Base-by-base conservation (phyloP, 257 asterid genomes). In the Nicotiana sylvestris region DNA sequence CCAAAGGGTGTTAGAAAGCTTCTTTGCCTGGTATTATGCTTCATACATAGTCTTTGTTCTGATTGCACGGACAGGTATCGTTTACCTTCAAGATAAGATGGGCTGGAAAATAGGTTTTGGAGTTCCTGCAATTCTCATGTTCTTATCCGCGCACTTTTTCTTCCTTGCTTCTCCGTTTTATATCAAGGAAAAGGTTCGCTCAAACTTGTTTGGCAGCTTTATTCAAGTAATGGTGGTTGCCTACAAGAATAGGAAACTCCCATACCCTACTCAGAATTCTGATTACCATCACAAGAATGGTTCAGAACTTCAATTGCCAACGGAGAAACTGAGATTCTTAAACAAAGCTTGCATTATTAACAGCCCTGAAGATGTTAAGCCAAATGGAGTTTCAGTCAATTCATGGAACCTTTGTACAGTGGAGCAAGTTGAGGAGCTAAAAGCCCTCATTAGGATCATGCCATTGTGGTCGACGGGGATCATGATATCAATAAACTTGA, bases 41-140 rank as follows among this genome's bases (percentile, higher is more conserved):
- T 84, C 91, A 0, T 81, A 86, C 5, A 25, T 89, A 0, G 68
- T 88, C 13, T 87, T 93, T 0, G 90, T 88, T 9, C 81, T 91
- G 51, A 46, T 92, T 29, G 91, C 95, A 11, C 33, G 90, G 7
- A 89, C 93, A 0, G 90, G 83, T 18, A 39, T 91, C 39, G 95
- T 90, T 8, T 91, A 91, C 72, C 78, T 92, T 60, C 95, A 91
- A 86, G 95, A 90, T 13, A 87, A 87, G 21, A 21, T 84, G 66
- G 95, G 97, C 56, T 88, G 92, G 92, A 86, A 85, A 84, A 81
- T 92, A 53, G 95, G 94, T 1, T 92, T 91, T 58, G 97, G 91
- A 2, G 88, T 89, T 27, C 93, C 94, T 6, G 93, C 84, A 11
- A 33, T 90, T 5, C 83, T 92, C 9, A 91, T 90, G 93, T 65